A percentile compares a stretch with the other conserved stretches of the same genome.
Evolutionary conservation across 192 early-diverging fungal species (phyloP).

Genomic region (Podila horticola): DNA sequence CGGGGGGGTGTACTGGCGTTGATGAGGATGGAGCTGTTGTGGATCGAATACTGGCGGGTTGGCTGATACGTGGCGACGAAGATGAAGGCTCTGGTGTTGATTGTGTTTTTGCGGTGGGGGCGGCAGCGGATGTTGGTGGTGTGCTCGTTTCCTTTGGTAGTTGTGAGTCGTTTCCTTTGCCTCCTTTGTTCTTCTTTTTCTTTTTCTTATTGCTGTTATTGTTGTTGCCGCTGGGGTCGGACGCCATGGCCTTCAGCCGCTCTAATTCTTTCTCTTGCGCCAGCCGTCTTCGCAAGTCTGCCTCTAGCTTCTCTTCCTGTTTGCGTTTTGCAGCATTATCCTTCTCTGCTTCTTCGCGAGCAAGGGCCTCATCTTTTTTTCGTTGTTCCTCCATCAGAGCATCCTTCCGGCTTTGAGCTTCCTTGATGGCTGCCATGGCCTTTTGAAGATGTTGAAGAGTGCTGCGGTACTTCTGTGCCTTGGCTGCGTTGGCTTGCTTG

Average conservation of each 20-base stretch:
- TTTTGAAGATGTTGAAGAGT: slow-evolving; percentile 47
- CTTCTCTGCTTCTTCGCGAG: slow-evolving; percentile 47
- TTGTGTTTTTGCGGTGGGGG: neutral
- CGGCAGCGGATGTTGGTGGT: neutral
- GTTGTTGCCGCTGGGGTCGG: slow-evolving; percentile 41
- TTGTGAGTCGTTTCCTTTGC: slow-evolving; percentile 10
- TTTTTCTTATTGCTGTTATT: slow-evolving; percentile 30
- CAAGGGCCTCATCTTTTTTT: slow-evolving; percentile 60
- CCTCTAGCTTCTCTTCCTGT: slow-evolving; percentile 54
- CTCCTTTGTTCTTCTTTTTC: slow-evolving; percentile 32
- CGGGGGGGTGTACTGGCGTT: neutral
- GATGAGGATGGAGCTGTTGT: neutral
- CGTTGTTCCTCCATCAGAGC: slow-evolving; percentile 62
- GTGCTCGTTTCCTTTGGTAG: slow-evolving; percentile 6
- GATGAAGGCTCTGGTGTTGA: neutral
- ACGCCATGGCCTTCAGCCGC: slow-evolving; percentile 41
- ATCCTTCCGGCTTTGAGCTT: slow-evolving; percentile 60
- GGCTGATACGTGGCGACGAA: neutral
- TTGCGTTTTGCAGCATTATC: slow-evolving; percentile 50
- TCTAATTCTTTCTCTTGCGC: slow-evolving; percentile 55
- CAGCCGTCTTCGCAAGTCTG: slow-evolving; percentile 37
- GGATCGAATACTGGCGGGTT: neutral
- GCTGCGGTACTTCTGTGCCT: slow-evolving; percentile 28
- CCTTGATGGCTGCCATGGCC: slow-evolving; percentile 28
- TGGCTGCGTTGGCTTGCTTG: slow-evolving; percentile 20